A percentile compares a stretch with the other conserved stretches of the same genome.
These are phyloP conservation scores for Cryptosporidium meleagridis DNA, from an alignment of 169 alveolate genomes.

Conservation along the genomic window DNA sequence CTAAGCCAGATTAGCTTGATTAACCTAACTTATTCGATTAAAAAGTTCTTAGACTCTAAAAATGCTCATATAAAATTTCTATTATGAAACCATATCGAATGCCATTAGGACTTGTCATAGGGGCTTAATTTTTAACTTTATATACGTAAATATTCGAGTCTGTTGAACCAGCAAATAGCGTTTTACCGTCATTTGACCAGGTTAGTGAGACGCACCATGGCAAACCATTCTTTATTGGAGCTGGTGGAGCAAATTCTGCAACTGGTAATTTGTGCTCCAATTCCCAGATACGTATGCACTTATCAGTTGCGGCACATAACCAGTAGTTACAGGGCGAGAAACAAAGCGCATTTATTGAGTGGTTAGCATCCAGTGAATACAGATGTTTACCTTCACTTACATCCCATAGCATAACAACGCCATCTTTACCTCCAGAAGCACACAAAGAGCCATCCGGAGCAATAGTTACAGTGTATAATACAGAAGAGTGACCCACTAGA, in stretches of 20 bases:
- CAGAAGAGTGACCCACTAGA: slow-evolving; percentile 96
- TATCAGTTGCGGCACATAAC: slow-evolving; percentile 96
- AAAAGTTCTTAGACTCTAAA: background rate
- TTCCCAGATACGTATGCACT: slow-evolving; percentile 92
- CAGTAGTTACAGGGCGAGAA: slow-evolving; percentile 96
- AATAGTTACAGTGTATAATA: slow-evolving; percentile 92
- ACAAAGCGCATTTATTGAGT: slow-evolving; percentile 93
- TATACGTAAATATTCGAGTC: slow-evolving; percentile 72
- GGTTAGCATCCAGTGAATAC: slow-evolving; percentile 92
- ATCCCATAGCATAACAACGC: slow-evolving; percentile 95
- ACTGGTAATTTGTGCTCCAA: slow-evolving; percentile 92
- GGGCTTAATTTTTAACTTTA: slow-evolving; percentile 57
- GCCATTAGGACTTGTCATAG: slow-evolving; percentile 1
- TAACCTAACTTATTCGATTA: background rate
- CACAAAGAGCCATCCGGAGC: slow-evolving; percentile 97
- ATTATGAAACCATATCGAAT: background rate
- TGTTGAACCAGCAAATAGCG: slow-evolving; percentile 90
- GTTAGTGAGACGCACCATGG: slow-evolving; percentile 94
- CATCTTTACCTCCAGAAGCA: slow-evolving; percentile 99
- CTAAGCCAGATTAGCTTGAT: background rate
- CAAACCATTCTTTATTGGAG: slow-evolving; percentile 90
- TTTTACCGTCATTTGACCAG: slow-evolving; percentile 94
- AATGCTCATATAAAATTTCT: background rate
- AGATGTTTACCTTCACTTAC: slow-evolving; percentile 94
- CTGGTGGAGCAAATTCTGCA: slow-evolving; percentile 90